Percentiles rank a stretch among this genome's conserved stretches.
Evolutionary conservation across 805 yeast genomes (phyloP).

Genomic region (Sugiyamaella marilandica): DNA sequence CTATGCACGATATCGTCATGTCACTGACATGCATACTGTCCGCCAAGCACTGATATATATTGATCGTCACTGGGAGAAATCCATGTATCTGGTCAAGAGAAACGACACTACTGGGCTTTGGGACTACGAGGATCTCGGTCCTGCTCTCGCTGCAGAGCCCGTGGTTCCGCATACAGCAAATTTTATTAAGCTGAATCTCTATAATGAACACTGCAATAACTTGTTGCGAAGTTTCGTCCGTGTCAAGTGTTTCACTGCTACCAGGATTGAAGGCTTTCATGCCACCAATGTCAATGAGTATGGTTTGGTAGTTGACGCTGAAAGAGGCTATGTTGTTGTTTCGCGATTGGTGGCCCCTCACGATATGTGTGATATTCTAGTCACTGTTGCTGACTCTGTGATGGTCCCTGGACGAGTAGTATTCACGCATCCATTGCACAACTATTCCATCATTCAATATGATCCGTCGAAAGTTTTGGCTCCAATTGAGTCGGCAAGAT

Average conservation of each 20-base stretch:
- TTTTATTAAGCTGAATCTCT: slow-evolving; percentile 33
- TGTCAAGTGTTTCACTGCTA: slow-evolving; percentile 59
- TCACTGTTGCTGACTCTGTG: slow-evolving; percentile 82
- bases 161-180: slow-evolving; percentile 55
- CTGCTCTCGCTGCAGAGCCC: slow-evolving; percentile 53
- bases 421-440: slow-evolving; percentile 82
- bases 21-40: slow-evolving; percentile 75
- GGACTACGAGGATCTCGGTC: slow-evolving; percentile 48
- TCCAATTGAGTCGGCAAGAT: slow-evolving; percentile 62
- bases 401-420: slow-evolving; percentile 74
- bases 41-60: slow-evolving; percentile 60
- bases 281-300: slow-evolving; percentile 38
- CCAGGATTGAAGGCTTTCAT: slow-evolving; percentile 65
- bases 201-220: slow-evolving; percentile 46
- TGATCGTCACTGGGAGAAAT: slow-evolving; percentile 81
- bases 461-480: slow-evolving; percentile 73
- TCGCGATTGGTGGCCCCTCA: slow-evolving; percentile 80
- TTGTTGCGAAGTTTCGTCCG: slow-evolving; percentile 67
- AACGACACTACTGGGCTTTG: slow-evolving; percentile 53
- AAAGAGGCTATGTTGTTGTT: slow-evolving; percentile 70
- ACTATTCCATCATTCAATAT: slow-evolving; percentile 77
- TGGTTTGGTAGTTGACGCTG: slow-evolving; percentile 80
- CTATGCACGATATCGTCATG: slow-evolving; percentile 65
- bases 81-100: slow-evolving; percentile 63
- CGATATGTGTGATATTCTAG: slow-evolving; percentile 66